Evolutionary conservation across 352 stramenopile species (phyloP).

Genomic region (Phytophthora idaei): DNA sequence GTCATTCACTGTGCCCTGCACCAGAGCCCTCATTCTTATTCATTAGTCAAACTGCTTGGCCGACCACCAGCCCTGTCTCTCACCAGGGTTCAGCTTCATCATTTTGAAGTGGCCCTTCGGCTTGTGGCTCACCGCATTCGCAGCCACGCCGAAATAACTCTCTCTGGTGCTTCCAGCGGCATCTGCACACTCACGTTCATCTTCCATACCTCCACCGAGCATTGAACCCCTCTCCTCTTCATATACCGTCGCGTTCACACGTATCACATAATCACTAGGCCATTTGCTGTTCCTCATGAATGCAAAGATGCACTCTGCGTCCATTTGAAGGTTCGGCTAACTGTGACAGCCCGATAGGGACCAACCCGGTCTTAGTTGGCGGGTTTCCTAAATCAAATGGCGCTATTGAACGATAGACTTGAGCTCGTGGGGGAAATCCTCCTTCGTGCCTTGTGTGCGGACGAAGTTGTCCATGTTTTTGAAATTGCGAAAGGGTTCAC

Average conservation of each 20-base stretch:
- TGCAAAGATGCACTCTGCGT: conserved; percentile 2
- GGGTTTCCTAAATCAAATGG: not conserved
- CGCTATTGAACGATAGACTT: not conserved
- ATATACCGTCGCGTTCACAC: conserved; percentile 5
- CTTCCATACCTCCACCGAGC: not conserved
- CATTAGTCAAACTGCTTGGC: not conserved
- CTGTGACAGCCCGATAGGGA: conserved; percentile 1
- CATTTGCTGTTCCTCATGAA: conserved; percentile 2
- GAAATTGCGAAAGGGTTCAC: not conserved
- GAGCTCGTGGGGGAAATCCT: not conserved
- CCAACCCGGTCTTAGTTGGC: not conserved
- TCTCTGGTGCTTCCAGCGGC: not conserved
- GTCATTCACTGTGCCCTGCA: conserved; percentile 2
- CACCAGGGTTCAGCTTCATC: not conserved
- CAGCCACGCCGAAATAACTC: not conserved
- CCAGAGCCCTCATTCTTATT: not conserved
- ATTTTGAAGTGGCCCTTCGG: not conserved
- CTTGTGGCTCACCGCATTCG: not conserved
- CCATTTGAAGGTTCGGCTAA: not conserved
- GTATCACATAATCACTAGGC: not conserved
- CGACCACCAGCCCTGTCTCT: conserved; percentile 7
- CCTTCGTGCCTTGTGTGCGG: not conserved
- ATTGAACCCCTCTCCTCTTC: conserved; percentile 4
- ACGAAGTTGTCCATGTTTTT: not conserved
- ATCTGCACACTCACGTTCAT: not conserved